Percentiles rank a stretch among this genome's conserved stretches.
Evolutionary conservation across 495 filamentous ascomycete genomes (phyloP).

Genomic region (Penicillium parvum): DNA sequence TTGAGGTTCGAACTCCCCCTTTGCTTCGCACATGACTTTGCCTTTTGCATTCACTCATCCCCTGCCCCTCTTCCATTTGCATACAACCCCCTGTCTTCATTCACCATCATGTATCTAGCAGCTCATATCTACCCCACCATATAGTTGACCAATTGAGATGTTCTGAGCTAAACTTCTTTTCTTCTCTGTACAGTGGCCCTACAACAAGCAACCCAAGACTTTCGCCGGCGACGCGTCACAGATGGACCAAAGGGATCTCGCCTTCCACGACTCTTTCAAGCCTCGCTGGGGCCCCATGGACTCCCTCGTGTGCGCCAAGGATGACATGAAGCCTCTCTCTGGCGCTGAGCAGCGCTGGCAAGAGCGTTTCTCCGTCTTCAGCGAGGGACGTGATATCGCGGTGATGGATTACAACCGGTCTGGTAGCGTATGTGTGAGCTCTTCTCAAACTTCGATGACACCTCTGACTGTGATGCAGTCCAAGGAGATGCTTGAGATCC

Average conservation of each 20-base stretch:
- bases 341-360: constrained; percentile 31
- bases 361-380: constrained; percentile 33
- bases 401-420: constrained; percentile 25
- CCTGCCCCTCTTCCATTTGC: neutral
- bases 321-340: constrained; percentile 21
- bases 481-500: constrained; percentile 34
- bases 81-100: neutral
- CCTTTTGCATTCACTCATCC: constrained; percentile 1
- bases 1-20: constrained; percentile 66
- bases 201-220: constrained; percentile 69
- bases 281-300: constrained; percentile 77
- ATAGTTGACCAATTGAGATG: constrained; percentile 27
- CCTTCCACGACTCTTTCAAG: constrained; percentile 62
- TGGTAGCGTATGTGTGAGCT: constrained; percentile 19
- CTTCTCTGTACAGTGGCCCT: constrained; percentile 73
- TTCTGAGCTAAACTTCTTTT: constrained; percentile 33
- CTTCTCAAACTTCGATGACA: neutral
- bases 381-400: constrained; percentile 34
- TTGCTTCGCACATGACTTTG: constrained; percentile 23
- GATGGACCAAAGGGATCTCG: constrained; percentile 54
- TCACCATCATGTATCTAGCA: constrained; percentile 22
- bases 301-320: constrained; percentile 59
- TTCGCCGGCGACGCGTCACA: constrained; percentile 51
- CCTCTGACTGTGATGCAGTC: constrained; percentile 17
- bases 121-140: constrained; percentile 7